Evolutionary conservation across 345 rosid species (phyloP).

Genomic region (Capsella bursapastoris): DNA sequence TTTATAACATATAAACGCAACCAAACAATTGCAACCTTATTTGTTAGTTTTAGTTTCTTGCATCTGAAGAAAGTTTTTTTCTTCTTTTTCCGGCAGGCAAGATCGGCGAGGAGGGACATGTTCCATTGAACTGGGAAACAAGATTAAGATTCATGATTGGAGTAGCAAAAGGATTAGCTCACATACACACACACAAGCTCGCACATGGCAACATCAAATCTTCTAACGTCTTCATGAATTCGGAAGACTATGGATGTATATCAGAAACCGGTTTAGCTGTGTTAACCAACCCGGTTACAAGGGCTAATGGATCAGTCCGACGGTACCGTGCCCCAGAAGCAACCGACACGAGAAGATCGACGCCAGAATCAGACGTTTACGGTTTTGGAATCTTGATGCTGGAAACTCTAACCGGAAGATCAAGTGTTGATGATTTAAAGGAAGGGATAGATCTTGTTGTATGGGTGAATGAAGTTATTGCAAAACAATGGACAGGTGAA

Average conservation of each 20-base stretch:
- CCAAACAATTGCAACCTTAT: too few relatives aligned
- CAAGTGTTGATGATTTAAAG: conserved; percentile 56
- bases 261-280: conserved; percentile 81
- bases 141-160: conserved; percentile 73
- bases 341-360: conserved; percentile 72
- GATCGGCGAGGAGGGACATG: conserved; percentile 47
- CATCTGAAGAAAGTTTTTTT: conserved; percentile 13
- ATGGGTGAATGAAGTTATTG: conserved; percentile 83
- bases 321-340: conserved; percentile 89
- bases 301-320: conserved; percentile 50
- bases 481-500: conserved; percentile 96
- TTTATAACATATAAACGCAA: too few relatives aligned
- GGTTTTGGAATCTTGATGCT: conserved; percentile 84
- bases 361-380: conserved; percentile 80
- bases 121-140: conserved; percentile 69
- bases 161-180: conserved; percentile 78
- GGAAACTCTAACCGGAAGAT: conserved; percentile 87
- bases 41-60: conserved; percentile 18
- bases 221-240: conserved; percentile 79
- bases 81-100: conserved; percentile 54
- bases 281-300: conserved; percentile 60
- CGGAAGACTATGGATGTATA: conserved; percentile 58
- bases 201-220: conserved; percentile 92
- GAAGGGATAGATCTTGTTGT: conserved; percentile 74
- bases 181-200: conserved; percentile 69